Base-by-base conservation (phyloP, 768 basidiomycete genomes). In the Asterophora parasitica region DNA sequence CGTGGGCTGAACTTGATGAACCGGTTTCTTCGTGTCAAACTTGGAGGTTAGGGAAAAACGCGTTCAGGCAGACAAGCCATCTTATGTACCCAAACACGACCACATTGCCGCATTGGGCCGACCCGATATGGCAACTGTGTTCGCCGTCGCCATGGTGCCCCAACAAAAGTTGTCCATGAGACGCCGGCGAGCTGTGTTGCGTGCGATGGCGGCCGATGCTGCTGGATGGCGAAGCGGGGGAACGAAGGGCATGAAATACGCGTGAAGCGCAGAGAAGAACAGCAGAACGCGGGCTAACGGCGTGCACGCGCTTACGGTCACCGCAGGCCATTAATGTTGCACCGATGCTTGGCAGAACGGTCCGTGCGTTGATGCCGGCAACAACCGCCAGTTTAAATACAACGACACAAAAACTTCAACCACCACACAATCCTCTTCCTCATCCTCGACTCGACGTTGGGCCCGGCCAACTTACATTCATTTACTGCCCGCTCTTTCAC, bases 21-120 rank as follows among this genome's bases (percentile, higher is more conserved):
- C 85, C 85, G 82, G 82, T 84, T 83, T 81, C 77, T 82, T 79
- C 68, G 75, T 81, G 77, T 75, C 79, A 83, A 85, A 88, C 81
- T 86, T 86, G 85, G 70, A 77, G 83, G 86, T 85, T 82, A 73
- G 23, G 77, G 80, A 74, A 67, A 67, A 62, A 57, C 52, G 55
- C 51, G 36, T 48, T 47, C 42, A 27, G 41, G 44, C 49, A 41
- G 49, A 37, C n/a, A 36, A 40, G 44, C 46, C 32, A 48, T 58
- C 59, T 66, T 70, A 71, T 71, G 71, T 72, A 66, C 42, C 39
- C 63, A 69, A 68, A 71, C 65, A 71, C 48, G 51, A 37, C 55
- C 65, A 58, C 71, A 68, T 42, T 61, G 56, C 38, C 44, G 9
- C 41, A 17, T 32, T 42, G 41, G 28, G 6, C 15, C 20, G 1